Evolutionary conservation across 305 asterid genomes (phyloP).

Genomic region (Fraxinus platypoda): DNA sequence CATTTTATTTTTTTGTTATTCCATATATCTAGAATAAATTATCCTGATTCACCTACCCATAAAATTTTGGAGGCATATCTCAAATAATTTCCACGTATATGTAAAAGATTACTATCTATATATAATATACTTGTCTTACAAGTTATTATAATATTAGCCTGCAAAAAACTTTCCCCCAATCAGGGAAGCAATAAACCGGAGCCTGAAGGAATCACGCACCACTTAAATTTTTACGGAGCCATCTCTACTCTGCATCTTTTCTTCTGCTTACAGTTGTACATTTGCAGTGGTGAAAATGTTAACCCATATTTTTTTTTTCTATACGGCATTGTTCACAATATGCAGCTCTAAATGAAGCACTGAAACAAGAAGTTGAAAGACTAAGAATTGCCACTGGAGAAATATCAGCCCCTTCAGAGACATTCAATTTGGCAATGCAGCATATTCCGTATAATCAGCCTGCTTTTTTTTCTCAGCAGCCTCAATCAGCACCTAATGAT

Average conservation of each 20-base stretch:
- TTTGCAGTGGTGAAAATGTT: neutral
- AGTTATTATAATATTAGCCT: neutral
- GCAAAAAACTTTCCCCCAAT: neutral
- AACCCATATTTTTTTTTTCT: neutral
- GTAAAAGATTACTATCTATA: neutral
- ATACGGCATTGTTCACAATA: neutral
- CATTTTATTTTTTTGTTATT: neutral
- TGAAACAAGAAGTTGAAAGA: conserved; percentile 90
- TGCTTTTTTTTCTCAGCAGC: conserved; percentile 37
- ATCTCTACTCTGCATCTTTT: neutral
- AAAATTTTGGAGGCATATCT: neutral
- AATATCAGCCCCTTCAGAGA: conserved; percentile 50
- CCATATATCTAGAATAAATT: neutral
- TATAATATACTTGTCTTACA: neutral
- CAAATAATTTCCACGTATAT: neutral
- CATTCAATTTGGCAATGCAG: conserved; percentile 62
- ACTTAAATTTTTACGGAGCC: neutral
- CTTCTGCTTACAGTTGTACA: neutral
- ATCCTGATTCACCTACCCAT: neutral
- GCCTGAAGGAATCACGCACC: neutral
- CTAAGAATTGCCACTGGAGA: conserved; percentile 87
- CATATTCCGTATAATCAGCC: conserved; percentile 48
- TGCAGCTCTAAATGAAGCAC: conserved; percentile 86
- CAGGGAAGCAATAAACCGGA: neutral
- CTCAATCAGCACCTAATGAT: conserved; percentile 30